Base-by-base conservation (phyloP, 2,329 filamentous ascomycete species). In the Exophiala alcalophila region DNA sequence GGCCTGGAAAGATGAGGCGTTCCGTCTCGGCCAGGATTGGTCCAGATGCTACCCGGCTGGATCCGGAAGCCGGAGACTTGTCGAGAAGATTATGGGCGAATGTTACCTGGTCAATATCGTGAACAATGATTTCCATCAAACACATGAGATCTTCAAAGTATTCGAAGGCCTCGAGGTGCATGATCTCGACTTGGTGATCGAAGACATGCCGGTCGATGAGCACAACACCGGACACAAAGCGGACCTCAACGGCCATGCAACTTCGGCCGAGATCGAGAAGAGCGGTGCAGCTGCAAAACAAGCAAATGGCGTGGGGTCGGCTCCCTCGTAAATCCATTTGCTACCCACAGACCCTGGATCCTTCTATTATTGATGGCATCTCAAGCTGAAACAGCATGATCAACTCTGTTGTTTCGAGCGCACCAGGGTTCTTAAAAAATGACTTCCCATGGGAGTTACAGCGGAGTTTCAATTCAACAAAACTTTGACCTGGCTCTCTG, bases 41-140 rank as follows among this genome's bases (percentile, higher is more conserved):
- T 86, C 87, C 15, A 86, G 87, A 59, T 98, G 92, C 63, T 88
- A 94, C 61, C 80, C 89, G 25, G 74, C 83, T 48, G 73, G 73
- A 45, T 89, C 81, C 51, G 81, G 86, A 21, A 94, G 86, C 61
- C 80, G 91, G 40, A 76, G 81, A 49, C 68, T 97, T 49, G 85
- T 98, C 53, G 79, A 90, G 56, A 74, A 78, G 40, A 74, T 97
- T 49, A 92, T 96, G 80, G 82, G 91, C 48, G 81, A 81, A 38
- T 98, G 91, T 89, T 91, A 89, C 61, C 73, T 98, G 45, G 78
- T 98, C 56, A 98, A 98, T 62, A 95, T 98, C 57, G 92, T 98
- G 19, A 89, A 98, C 72, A 98, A 98, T 61, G 89, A 98, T 64
- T 98, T 98, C 81, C 88, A 94, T 64, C 76, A 88, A 57, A 80